Evolutionary conservation across 192 early-diverging fungal genomes (phyloP), one percentile per base, ranked within the genome.

Genomic region (Coemansia sp.): DNA sequence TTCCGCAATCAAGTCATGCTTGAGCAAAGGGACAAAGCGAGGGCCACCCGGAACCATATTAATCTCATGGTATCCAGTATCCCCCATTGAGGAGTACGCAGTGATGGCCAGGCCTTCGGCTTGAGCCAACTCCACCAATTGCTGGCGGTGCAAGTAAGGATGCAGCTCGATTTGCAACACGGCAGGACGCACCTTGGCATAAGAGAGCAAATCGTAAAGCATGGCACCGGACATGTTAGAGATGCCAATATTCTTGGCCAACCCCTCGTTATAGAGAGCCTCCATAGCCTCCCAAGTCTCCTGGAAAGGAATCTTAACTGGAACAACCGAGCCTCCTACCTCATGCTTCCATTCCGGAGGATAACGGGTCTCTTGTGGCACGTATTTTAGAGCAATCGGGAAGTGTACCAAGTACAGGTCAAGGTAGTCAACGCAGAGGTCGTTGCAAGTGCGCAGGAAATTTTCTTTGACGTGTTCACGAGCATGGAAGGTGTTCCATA

Each of bases 141-240:
- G 82, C 56, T 68, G 63, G 70, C 92, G 64, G 20, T 53, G 45
- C 38, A 79, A 18, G 15, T 72, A 79, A 1, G 90, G 90, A 65
- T 93, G 88, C 38, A 90, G 50, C 61, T 96, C 93, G 46, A 94
- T 81, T 70, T 96, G 91, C 70, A 90, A 86, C 15, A 88, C 89
- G 23, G 86, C 89, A 13, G 94, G 94, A 11, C 43, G 66, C 18
- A 79, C 42, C 20, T 54, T 52, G 13, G 80, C 81, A 23, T 61
- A 70, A 41, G 73, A 54, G 16, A 87, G 57, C 2, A 87, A 42
- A 37, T 82, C 79, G 35, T 81, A 60, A n/a, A 91, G 57, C 42
- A 87, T 81, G 2, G 53, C 45, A 16, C 72, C 74, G 13, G 73
- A 63, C 68, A 82, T 88, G 47, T 91, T 91, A 33, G 79, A 82